Base-by-base conservation (phyloP, 2,329 filamentous ascomycete genomes). In the Mycosphaerelloides madeirae region DNA sequence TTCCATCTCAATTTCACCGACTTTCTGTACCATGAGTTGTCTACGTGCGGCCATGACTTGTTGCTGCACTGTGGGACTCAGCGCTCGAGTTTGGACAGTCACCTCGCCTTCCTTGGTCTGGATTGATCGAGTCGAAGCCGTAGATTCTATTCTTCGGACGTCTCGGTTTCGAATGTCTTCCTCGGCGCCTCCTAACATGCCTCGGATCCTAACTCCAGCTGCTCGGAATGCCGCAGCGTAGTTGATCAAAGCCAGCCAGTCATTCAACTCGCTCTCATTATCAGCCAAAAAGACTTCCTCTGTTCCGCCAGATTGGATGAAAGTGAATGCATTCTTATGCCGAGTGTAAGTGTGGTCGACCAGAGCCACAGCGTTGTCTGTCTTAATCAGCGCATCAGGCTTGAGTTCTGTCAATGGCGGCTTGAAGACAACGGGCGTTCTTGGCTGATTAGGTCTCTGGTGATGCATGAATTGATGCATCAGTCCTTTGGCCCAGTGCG, bases 231-330 rank as follows among this genome's bases (percentile, higher is more conserved):
- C 87, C 7, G 93, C 90, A 28, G 91, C 91, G 63, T 97, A 97
- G 64, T 98, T 98, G 48, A 98, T 78, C 60, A 95, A 93, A 6
- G 86, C 87, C 20, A 98, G 73, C 93, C 93, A 98, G 62, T 98
- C 93, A 59, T 96, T 95, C 77, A 95, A 83, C 58, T 98, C 93
- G 1, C 80, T 74, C 58, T 98, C 93, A 41, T 81, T 88, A 57
- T 96, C 90, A 4, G 93, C 91, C 14, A 97, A 72, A 29, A 98
- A 84, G 1, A 91, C 83, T 63, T 98, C 93, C 60, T 98, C 91
- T 31, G 90, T 73, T 1, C 88, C 86, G 39, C 86, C 85, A 53
- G 93, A 87, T 22, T 88, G 81, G 48, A 95, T 86, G 58, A 96
- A 91, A 12, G 90, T 77, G 60, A 98, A 96, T 0, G 93, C 87